Percentiles rank a stretch among this genome's conserved stretches.
phyloP scores from a whole-genome alignment of 805 yeast species.

The Vanderwaltozyma verrucispora region DNA sequence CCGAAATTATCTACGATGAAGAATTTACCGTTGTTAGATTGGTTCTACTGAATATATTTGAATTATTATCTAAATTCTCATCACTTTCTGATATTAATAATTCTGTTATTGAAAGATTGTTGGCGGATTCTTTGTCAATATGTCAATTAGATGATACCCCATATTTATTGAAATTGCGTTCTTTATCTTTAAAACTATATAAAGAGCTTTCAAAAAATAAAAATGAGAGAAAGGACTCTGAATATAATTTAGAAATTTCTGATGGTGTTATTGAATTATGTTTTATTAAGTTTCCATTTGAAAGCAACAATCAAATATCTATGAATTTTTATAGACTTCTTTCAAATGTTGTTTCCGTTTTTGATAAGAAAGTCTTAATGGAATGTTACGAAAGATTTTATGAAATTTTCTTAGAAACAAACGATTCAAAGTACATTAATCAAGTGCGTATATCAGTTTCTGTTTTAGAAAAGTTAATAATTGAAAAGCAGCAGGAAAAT shows the following conservation, averaged over 20 bases:
- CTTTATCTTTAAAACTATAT: slow-evolving; percentile 37
- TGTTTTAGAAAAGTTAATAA: slow-evolving; percentile 33
- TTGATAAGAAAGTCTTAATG: slow-evolving; percentile 27
- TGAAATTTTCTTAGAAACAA: slow-evolving; percentile 17
- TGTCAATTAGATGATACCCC: slow-evolving; percentile 29
- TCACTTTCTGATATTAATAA: slow-evolving; percentile 31
- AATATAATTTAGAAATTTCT: slow-evolving; percentile 28
- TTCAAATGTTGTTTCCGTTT: slow-evolving; percentile 21
- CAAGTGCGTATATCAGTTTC: slow-evolving; percentile 37
- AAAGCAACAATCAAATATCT: slow-evolving; percentile 23
- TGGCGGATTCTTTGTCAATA: slow-evolving; percentile 25
- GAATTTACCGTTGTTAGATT: slow-evolving; percentile 43
- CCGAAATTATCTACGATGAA: slow-evolving; percentile 49
- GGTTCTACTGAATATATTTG: slow-evolving; percentile 39
- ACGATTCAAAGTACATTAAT: slow-evolving; percentile 14
- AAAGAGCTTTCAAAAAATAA: slow-evolving; percentile 21
- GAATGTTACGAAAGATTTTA: slow-evolving; percentile 31
- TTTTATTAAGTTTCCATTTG: slow-evolving; percentile 21
- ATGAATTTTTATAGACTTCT: slow-evolving; percentile 31
- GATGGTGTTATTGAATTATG: slow-evolving; percentile 38
- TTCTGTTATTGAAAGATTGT: slow-evolving; percentile 32
- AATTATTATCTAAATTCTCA: slow-evolving; percentile 18
- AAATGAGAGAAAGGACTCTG: slow-evolving; percentile 27
- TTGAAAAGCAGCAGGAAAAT: slow-evolving; percentile 42
- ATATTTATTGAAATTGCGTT: slow-evolving; percentile 33